Base-by-base conservation (phyloP, 2,329 filamentous ascomycete genomes). In the Hypoxylon sp. region DNA sequence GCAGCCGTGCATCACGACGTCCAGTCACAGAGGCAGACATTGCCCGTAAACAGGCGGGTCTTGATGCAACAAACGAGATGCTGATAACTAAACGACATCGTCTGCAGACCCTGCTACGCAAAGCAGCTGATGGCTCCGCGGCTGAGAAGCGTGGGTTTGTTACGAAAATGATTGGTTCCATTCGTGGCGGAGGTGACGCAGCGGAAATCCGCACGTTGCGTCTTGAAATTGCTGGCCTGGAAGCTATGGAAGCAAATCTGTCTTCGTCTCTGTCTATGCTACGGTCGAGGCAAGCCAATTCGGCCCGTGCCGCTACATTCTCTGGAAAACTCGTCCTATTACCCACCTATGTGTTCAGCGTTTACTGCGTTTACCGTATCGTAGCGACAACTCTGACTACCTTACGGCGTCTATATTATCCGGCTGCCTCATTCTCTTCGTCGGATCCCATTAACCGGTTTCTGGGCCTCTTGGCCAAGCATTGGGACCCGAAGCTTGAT, bases 331-430 rank as follows among this genome's bases (percentile, higher is more conserved):
- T 93, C 1, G 77, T 92, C 36, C 82, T 90, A 24, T 75, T 86
- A 12, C 89, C 80, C 1, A 86, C 89, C 44, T 91, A 91, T 68
- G 78, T 83, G 20, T 97, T 97, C 77, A 89, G 91, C 56, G 69
- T 91, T 50, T 97, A 97, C 83, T 97, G 93, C 80, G 80, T 95
- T 32, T 96, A 96, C 79, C 91, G 93, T 56, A 91, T 97, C 68
- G 76, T 87, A 16, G 91, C 92, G 1, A 96, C 92, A 0, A 83
- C 84, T 0, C 74, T 94, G 4, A 89, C 91, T 1, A 90, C 88
- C 1, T 69, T 92, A 3, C 89, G 89, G 3, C 89, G 92, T 36
- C 69, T 80, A 55, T 83, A 83, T 62, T 80, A 81, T 59, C 79
- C 80, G 0, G 72, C 76, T 3, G 76, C 80, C 14, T 80, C 86